These are phyloP conservation scores for Talaromyces sp. DNA, from an alignment of 2,329 filamentous ascomycete species.

Conservation along the genomic window DNA sequence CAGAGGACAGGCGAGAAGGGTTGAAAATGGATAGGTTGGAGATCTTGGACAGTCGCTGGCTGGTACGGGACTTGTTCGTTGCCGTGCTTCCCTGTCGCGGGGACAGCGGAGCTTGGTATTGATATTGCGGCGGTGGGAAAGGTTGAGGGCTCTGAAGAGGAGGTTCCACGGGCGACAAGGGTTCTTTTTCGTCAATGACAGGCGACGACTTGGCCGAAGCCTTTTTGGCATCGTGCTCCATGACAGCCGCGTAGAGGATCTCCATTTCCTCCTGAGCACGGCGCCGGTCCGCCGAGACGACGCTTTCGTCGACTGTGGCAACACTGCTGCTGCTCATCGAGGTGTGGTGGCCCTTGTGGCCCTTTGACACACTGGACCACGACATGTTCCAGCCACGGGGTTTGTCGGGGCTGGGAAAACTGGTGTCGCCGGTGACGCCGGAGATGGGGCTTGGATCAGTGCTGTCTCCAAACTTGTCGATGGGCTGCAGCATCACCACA, in stretches of 20 bases:
- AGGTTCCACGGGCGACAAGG: conserved; percentile 18
- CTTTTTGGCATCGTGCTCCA: conserved; percentile 71
- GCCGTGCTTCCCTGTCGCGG: conserved; percentile 11
- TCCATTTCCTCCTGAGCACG: conserved; percentile 80
- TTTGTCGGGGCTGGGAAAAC: conserved; percentile 31
- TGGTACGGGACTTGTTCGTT: conserved; percentile 22
- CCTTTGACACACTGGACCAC: conserved; percentile 32
- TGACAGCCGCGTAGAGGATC: conserved; percentile 83
- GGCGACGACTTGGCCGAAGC: conserved; percentile 17
- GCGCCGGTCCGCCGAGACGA: conserved; percentile 68
- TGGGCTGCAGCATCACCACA: conserved; percentile 53
- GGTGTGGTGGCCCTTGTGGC: conserved; percentile 21
- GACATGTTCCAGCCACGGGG: conserved; percentile 31
- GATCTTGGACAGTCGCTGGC: conserved; percentile 33
- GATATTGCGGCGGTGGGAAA: conserved; percentile 2
- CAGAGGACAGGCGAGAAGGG: conserved; percentile 33
- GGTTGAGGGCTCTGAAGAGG: conserved; percentile 15
- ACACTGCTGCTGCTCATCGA: conserved; percentile 56
- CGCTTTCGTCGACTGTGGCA: conserved; percentile 67
- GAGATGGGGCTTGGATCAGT: conserved; percentile 28
- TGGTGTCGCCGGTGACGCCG: conserved; percentile 23
- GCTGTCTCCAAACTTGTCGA: conserved; percentile 19
- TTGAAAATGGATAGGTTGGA: conserved; percentile 38
- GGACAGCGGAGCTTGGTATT: conserved; percentile 7
- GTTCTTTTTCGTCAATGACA: conserved; percentile 19